Percentiles rank a stretch among this genome's conserved stretches.
Conservation (phyloP, 257 asterid genomes). For the Asclepias syriaca region DNA sequence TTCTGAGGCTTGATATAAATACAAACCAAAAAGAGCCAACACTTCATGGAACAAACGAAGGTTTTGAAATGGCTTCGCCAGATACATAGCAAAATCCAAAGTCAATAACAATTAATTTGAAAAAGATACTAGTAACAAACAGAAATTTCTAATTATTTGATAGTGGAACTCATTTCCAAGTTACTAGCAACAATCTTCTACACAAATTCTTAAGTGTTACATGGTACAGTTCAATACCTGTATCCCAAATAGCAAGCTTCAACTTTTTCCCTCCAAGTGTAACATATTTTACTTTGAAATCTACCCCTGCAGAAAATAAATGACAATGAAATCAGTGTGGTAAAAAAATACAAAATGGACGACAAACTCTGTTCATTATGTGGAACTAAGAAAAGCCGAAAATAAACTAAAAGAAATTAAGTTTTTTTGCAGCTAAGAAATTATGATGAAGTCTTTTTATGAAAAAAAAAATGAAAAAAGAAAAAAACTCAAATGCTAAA, state of each 20-base stretch:
- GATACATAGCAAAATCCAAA: not conserved
- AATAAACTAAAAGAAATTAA: not conserved
- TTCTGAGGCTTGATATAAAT: not conserved
- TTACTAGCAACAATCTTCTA: not conserved
- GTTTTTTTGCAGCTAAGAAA: not conserved
- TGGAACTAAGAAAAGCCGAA: not conserved
- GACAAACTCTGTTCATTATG: not conserved
- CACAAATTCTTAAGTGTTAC: not conserved
- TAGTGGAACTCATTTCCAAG: not conserved
- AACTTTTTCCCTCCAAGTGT: slow-evolving; percentile 79
- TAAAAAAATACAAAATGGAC: not conserved
- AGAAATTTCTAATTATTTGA: not conserved
- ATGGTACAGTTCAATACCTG: slow-evolving; percentile 43
- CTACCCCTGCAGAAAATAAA: slow-evolving; percentile 58
- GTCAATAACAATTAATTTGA: not conserved
- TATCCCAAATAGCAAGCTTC: slow-evolving; percentile 99
- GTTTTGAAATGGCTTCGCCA: not conserved
- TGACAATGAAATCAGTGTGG: not conserved
- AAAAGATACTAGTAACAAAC: not conserved
- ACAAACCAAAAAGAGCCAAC: not conserved
- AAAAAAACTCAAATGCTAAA: not conserved
- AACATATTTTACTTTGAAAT: slow-evolving; percentile 92
- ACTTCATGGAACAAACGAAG: not conserved
- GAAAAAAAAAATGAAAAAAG: no score
- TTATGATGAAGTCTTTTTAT: not conserved